Evolutionary conservation across 106 monocot genomes (phyloP), one percentile per base, ranked within the genome.

Genomic region (Dendrobium catenatum): DNA sequence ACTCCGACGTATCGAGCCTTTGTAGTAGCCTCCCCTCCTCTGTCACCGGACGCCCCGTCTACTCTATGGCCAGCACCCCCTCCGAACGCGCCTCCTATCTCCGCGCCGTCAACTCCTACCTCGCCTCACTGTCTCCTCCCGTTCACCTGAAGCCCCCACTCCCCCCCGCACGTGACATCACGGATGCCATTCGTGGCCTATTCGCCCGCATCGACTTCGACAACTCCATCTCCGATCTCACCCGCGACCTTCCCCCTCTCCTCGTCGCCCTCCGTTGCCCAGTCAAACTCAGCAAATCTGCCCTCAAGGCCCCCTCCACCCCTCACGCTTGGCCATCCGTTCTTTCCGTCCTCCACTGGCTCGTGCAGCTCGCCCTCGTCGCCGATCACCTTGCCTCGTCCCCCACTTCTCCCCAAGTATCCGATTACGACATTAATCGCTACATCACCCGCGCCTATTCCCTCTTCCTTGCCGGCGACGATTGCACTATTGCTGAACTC

Each of bases 321-420:
- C 96, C 96, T 29, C 97, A 94, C 84, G 77, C 90, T 0, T 97
- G 94, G 94, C 97, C 97, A 1, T 79, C 85, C 9, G 76, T 97
- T 79, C 83, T 92, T 41, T 72, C 89, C 49, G 91, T 85, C 41
- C 81, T 97, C 24, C 79, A 90, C 84, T 97, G 91, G 90, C 90
- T 97, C 81, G 79, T 87, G 72, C 89, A 92, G 84, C 83, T 91
- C 43, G 90, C 81, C 11, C 61, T 84, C 61, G 83, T 59, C 85
- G 8, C 49, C 49, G 94, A 89, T 43, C 72, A 87, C 73, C 68
- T 56, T 10, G 72, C 24, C 37, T 59, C 79, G 51, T 40, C 77
- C 44, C 77, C 77, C 2, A 61, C 66, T 9, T 19, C 83, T 20
- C 66, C 27, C 0, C 55, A 55, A 31, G 17, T 37, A 51, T 9